Percentiles rank a stretch among this genome's conserved stretches.
phyloP scores from a whole-genome alignment of 2,329 filamentous ascomycete genomes.

The Phoma sp. region DNA sequence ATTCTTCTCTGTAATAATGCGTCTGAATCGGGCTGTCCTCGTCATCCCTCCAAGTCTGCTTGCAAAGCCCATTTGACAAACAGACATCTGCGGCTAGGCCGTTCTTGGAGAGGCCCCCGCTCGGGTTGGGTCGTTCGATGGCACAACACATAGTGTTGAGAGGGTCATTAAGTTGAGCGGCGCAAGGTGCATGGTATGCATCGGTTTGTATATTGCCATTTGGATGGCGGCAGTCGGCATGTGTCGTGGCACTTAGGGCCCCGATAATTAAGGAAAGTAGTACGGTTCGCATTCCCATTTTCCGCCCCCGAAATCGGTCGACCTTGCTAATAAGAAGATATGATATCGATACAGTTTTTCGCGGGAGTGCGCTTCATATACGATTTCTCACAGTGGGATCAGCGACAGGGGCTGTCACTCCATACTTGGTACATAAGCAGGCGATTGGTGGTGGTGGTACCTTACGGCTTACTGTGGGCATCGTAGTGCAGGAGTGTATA shows the following conservation, averaged over 20 bases:
- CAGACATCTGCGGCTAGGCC: not conserved
- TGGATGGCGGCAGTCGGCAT: constrained; percentile 8
- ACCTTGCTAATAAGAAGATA: not conserved
- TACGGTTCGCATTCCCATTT: not conserved
- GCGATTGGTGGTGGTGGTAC: too few relatives aligned
- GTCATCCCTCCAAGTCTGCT: not conserved
- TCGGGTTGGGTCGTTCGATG: constrained; percentile 1
- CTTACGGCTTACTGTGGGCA: too few relatives aligned
- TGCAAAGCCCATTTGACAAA: constrained; percentile 6
- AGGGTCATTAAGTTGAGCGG: constrained; percentile 1
- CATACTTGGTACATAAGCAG: too few relatives aligned
- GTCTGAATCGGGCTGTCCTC: not conserved
- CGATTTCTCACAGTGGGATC: too few relatives aligned
- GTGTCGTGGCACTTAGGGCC: not conserved
- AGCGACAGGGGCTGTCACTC: too few relatives aligned
- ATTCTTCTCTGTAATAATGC: constrained; percentile 6
- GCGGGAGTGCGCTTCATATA: not conserved
- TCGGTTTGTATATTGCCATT: constrained; percentile 8
- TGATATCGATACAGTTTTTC: not conserved
- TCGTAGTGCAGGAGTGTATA: too few relatives aligned
- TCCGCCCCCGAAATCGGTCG: not conserved
- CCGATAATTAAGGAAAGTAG: not conserved
- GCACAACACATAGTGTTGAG: constrained; percentile 14
- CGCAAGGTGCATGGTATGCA: constrained; percentile 7
- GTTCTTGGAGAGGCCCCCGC: not conserved